Evolutionary conservation across 805 yeast genomes (phyloP).

Genomic region (Grigorovia humatica): DNA sequence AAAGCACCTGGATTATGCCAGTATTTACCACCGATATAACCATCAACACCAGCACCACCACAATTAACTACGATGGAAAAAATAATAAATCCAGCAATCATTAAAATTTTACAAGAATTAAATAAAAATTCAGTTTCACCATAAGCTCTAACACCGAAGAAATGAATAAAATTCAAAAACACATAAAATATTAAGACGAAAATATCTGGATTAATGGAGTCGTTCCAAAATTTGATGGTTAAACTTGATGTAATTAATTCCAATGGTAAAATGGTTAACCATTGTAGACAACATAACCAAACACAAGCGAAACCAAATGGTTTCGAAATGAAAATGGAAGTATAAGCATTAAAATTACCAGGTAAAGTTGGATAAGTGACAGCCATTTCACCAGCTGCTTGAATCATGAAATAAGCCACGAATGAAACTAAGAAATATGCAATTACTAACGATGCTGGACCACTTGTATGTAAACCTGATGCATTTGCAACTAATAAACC

Average conservation of each 20-base stretch:
- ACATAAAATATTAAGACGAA: conserved; percentile 47
- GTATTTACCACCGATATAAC: conserved; percentile 48
- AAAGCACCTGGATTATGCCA: conserved; percentile 52
- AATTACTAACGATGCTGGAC: conserved; percentile 39
- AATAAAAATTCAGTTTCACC: conserved; percentile 61
- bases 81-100: conserved; percentile 50
- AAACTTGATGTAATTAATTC: conserved; percentile 54
- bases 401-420: conserved; percentile 48
- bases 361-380: conserved; percentile 32
- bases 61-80: conserved; percentile 44
- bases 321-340: conserved; percentile 43
- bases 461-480: conserved; percentile 33
- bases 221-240: conserved; percentile 43
- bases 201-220: conserved; percentile 38
- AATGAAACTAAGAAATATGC: conserved; percentile 49
- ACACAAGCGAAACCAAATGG: conserved; percentile 66
- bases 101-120: conserved; percentile 42
- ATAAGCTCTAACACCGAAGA: conserved; percentile 54
- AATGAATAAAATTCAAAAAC: conserved; percentile 41
- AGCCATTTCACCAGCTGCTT: conserved; percentile 38
- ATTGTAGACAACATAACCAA: conserved; percentile 56
- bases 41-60: conserved; percentile 49
- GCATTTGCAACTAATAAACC: conserved; percentile 53
- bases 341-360: conserved; percentile 34
- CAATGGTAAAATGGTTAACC: conserved; percentile 54